Evolutionary conservation across 805 yeast species (phyloP), one percentile per base, ranked within the genome.

Genomic region (Monosporozyma siamensis): DNA sequence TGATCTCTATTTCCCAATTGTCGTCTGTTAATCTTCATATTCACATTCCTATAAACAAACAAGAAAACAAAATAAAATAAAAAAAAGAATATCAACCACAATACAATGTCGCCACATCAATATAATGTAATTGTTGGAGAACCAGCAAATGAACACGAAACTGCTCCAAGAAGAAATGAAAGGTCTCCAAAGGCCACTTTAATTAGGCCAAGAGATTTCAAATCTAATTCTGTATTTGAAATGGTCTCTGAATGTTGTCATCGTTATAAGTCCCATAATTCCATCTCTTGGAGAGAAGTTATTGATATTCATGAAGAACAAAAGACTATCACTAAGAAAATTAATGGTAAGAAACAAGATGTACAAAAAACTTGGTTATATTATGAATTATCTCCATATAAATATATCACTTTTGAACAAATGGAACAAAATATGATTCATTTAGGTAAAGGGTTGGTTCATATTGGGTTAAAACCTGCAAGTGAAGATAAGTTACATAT

Each of bases 281-380:
- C 78, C 29, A 74, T 85, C 71, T 96, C 85, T 38, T 80, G 83
- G 77, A 81, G 98, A 70, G 78, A 80, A 45, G 66, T 83, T 46
- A 53, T 74, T 38, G 90, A 87, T 42, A 61, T 84, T 41, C 90
- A 87, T 64, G 74, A 67, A 43, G 97, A 92, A 61, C 72, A 68
- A 40, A 88, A 85, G 65, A 71, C 68, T 55, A 74, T 92, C 45
- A 78, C 76, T 47, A 89, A 87, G 68, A 58, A 75, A 40, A 68
- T 92, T 38, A 83, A 89, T 53, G 97, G 97, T 45, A 73, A 82
- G 59, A 76, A 76, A 43, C 67, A 64, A 23, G 69, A 76, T 51
- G 81, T 82, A 39, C 87, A 83, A 56, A 92, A 92, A 68, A 80
- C 80, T 42, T 92, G 98, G 98, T 66, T 72, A 42, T 90, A 69